phyloP scores from a whole-genome alignment of 257 asterid species.

The Nicotiana tomentosiformis region DNA sequence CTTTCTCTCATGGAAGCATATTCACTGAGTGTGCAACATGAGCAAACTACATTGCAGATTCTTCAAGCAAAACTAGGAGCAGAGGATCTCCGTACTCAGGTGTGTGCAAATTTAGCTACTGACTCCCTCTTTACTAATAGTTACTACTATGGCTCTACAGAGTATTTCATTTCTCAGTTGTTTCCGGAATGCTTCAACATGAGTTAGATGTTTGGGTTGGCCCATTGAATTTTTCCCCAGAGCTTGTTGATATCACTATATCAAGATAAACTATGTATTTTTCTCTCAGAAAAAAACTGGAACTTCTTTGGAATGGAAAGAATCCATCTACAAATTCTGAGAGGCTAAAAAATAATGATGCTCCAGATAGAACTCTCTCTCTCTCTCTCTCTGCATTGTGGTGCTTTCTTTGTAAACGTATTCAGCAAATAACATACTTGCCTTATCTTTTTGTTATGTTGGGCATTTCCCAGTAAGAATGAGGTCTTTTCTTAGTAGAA shows the following conservation, averaged over 20 bases:
- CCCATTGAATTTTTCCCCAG: neutral
- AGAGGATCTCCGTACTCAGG: constrained; percentile 99
- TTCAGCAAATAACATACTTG: neutral
- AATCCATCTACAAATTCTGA: neutral
- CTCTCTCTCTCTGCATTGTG: neutral
- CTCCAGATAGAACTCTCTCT: neutral
- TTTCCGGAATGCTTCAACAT: neutral
- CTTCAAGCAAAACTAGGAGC: constrained; percentile 92
- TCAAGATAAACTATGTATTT: neutral
- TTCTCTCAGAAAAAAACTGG: neutral
- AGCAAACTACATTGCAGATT: constrained; percentile 94
- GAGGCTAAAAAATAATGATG: neutral
- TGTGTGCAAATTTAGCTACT: constrained; percentile 16
- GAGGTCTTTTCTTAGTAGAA: neutral
- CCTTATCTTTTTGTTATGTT: neutral
- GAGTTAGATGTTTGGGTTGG: neutral
- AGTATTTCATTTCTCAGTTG: neutral
- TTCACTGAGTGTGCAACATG: constrained; percentile 96
- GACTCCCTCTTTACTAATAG: neutral
- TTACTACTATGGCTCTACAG: neutral
- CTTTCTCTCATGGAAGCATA: constrained; percentile 98
- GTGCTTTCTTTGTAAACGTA: neutral
- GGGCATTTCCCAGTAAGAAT: neutral
- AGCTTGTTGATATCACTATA: neutral
- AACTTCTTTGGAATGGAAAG: neutral